phyloP scores from a whole-genome alignment of 495 filamentous ascomycete species.

The Mycothermus thermophilus region DNA sequence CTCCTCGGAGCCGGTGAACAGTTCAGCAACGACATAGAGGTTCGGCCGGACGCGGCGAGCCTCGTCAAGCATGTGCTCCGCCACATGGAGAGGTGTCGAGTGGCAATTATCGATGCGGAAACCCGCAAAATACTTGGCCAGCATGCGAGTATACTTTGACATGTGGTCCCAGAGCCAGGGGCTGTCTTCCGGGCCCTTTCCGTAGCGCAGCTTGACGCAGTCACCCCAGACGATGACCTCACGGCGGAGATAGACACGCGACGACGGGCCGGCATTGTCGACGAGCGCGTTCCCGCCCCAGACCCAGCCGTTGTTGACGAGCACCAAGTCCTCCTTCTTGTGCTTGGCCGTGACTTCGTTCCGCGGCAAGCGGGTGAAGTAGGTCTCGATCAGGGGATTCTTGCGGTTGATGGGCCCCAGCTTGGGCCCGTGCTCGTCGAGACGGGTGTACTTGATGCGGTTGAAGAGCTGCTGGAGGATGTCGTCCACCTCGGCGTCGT shows the following conservation, averaged over 20 bases:
- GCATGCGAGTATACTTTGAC: conserved; percentile 77
- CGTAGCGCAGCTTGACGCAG: conserved; percentile 94
- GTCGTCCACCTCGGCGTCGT: conserved; percentile 66
- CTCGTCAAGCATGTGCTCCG: conserved; percentile 86
- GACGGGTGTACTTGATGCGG: conserved; percentile 77
- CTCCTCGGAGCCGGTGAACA: conserved; percentile 91
- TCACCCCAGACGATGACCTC: conserved; percentile 98
- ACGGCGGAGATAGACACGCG: conserved; percentile 76
- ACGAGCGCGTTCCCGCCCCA: conserved; percentile 91
- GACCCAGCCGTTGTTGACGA: conserved; percentile 97
- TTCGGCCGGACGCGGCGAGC: conserved; percentile 79
- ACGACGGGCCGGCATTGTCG: conserved; percentile 83
- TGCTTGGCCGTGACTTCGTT: conserved; percentile 71
- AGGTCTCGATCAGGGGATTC: conserved; percentile 81
- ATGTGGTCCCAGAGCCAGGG: conserved; percentile 95
- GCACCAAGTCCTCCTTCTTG: conserved; percentile 57
- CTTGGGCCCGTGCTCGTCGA: conserved; percentile 87
- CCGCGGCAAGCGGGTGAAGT: conserved; percentile 81
- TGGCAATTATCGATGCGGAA: conserved; percentile 99
- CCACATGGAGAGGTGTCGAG: conserved; percentile 86
- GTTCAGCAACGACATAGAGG: conserved; percentile 83
- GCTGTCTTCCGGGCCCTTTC: conserved; percentile 62
- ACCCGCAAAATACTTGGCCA: conserved; percentile 89
- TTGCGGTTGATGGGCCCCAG: conserved; percentile 60
- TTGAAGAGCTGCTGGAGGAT: conserved; percentile 87